Conservation (phyloP, 225 moss, liverwort and hornwort species). For the Pseudisothecium myosuroides region DNA sequence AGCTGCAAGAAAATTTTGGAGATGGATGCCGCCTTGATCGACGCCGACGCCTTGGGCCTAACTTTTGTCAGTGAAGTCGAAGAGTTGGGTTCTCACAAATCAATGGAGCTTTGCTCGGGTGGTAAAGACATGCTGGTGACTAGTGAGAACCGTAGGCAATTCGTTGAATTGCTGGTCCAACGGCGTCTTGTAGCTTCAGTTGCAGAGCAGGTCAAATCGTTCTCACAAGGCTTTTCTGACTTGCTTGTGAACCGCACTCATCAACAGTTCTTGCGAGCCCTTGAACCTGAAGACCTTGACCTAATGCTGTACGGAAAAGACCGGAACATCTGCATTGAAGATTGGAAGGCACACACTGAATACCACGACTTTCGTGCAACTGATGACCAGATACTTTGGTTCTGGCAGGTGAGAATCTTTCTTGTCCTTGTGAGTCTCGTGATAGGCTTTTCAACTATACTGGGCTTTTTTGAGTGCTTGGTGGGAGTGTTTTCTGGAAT, state of each 20-base stretch:
- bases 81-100: constrained; percentile 81
- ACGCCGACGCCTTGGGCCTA: constrained; percentile 69
- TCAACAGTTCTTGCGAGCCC: constrained; percentile 76
- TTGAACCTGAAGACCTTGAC: constrained; percentile 85
- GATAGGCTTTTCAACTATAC: neutral
- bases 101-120: constrained; percentile 76
- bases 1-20: constrained; percentile 94
- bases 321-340: constrained; percentile 62
- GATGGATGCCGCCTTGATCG: constrained; percentile 72
- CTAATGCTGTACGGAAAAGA: constrained; percentile 85
- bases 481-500: neutral
- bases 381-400: constrained; percentile 79
- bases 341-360: constrained; percentile 74
- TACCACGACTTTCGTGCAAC: constrained; percentile 65
- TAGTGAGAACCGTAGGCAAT: constrained; percentile 70
- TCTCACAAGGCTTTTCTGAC: constrained; percentile 87
- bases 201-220: constrained; percentile 89
- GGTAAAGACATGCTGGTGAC: constrained; percentile 87
- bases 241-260: constrained; percentile 74
- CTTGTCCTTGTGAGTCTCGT: neutral
- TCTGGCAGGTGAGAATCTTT: constrained; percentile 70
- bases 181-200: constrained; percentile 81
- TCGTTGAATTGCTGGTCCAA: constrained; percentile 88
- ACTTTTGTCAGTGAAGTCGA: constrained; percentile 94
- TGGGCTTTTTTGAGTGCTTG: neutral